Percentiles rank a stretch among this genome's conserved stretches.
phyloP scores from a whole-genome alignment of 2,329 filamentous ascomycete genomes.

The Xylaria sp. region DNA sequence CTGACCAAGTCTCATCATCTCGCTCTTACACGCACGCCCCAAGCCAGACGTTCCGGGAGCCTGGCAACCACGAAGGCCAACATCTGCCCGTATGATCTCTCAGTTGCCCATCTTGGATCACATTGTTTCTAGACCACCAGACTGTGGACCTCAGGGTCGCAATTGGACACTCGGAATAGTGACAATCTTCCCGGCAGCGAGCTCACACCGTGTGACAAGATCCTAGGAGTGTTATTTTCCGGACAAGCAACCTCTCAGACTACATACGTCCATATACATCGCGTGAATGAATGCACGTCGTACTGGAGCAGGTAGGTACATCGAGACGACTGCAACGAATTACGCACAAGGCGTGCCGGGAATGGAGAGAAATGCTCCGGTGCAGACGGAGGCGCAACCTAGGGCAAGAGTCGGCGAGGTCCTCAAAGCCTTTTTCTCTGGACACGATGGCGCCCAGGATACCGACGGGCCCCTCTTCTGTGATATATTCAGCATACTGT shows the following conservation, averaged over 20 bases:
- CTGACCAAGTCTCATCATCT: not conserved
- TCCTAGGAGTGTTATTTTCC: slow-evolving; percentile 14
- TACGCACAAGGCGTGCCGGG: slow-evolving; percentile 6
- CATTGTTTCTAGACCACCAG: not conserved
- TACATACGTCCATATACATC: not conserved
- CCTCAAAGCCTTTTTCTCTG: not conserved
- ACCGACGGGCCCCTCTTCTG: not conserved
- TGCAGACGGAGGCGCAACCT: slow-evolving; percentile 1
- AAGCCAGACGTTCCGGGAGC: not conserved
- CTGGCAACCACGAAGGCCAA: not conserved
- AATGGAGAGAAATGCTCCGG: not conserved
- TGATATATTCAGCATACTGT: not conserved
- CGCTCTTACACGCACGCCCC: not conserved
- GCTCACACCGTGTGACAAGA: slow-evolving; percentile 19
- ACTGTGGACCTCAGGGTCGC: not conserved
- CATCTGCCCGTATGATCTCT: slow-evolving; percentile 1
- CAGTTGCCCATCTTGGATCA: not conserved
- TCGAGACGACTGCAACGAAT: not conserved
- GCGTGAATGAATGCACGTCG: not conserved
- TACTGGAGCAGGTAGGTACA: not conserved
- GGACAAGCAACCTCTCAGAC: slow-evolving; percentile 6
- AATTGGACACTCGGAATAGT: slow-evolving; percentile 14
- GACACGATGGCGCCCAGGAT: not conserved
- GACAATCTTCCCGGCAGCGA: slow-evolving; percentile 11
- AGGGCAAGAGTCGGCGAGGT: slow-evolving; percentile 19